Evolutionary conservation across 1,284 basidiomycete genomes (phyloP), one percentile per base, ranked within the genome.

Genomic region (Omphalotus olearius): DNA sequence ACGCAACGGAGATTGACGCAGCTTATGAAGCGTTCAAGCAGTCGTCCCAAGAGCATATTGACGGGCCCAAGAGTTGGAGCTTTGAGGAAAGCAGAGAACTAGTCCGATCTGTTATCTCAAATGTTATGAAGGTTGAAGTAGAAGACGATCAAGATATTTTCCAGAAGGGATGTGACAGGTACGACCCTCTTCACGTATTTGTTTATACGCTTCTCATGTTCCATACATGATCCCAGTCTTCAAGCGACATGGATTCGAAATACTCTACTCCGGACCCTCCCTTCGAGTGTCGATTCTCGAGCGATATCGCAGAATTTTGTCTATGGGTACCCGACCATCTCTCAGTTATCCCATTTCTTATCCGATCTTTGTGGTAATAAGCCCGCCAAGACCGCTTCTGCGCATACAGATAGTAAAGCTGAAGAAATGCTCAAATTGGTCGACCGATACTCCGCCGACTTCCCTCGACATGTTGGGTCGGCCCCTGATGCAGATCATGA

Each of bases 291-390:
- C n/a, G 38, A 23, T 37, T 37, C 46, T 38, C n/a, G 37, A 23
- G 9, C 30, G 49, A 30, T 36, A n/a, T 23, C 20, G 7, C 30
- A 33, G 9, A 33, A 64, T 44, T 60, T 74, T 38, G 63, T 74
- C 18, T 69, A 70, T 52, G 58, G 62, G 6, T 50, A 70, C 40
- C 66, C 66, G 0, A 69, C 69, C 2, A 63, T 75, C 18, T n/a
- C 39, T 30, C 39, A 52, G 44, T 62, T 69, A 11, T 28, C 57
- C 9, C 20, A 50, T 46, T 59, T 33, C 30, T 13, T 33, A 33
- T 33, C 30, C 9, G 30, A 33, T 33, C 30, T 33, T 9, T 33
- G 30, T 13, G 13, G 30, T 7, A 33, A 33, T 13, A 33, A 9
- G 9, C 30, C 30, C 2, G 13, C 30, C 7, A 33, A 33, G 30